Conservation (phyloP, 2,329 filamentous ascomycete species). For the Neoarthrinium moseri region DNA sequence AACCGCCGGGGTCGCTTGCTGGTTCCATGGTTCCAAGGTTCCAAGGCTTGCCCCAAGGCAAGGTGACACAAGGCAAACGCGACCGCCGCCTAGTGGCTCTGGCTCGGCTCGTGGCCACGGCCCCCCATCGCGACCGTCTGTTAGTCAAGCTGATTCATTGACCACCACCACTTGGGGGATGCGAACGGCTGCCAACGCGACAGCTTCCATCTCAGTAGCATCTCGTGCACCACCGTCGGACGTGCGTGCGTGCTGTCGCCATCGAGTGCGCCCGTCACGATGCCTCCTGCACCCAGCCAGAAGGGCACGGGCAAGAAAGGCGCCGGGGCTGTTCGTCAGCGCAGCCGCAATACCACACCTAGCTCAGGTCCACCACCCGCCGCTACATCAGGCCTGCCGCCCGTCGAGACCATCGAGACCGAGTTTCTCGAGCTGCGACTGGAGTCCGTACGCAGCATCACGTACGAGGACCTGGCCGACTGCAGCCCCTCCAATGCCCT, state of each 20-base stretch:
- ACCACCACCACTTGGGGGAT: no score
- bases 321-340: slow-evolving; percentile 60
- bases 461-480: slow-evolving; percentile 70
- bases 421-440: slow-evolving; percentile 67
- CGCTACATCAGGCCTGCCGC: slow-evolving; percentile 41
- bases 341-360: slow-evolving; percentile 78
- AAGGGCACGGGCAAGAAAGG: slow-evolving; percentile 67
- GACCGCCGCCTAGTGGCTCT: no score
- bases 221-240: no score
- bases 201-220: neutral
- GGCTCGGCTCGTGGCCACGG: no score
- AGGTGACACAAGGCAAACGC: no score
- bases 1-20: no score
- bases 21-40: no score
- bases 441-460: slow-evolving; percentile 57
- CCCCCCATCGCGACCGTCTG: no score
- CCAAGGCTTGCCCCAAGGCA: no score
- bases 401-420: slow-evolving; percentile 55
- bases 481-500: slow-evolving; percentile 53
- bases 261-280: slow-evolving; percentile 31
- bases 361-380: slow-evolving; percentile 47
- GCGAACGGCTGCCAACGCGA: no score
- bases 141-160: no score
- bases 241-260: neutral
- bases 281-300: slow-evolving; percentile 59